Evolutionary conservation across 345 rosid species (phyloP), one percentile per base, ranked within the genome.

Genomic region (Eucalyptus decipiens): DNA sequence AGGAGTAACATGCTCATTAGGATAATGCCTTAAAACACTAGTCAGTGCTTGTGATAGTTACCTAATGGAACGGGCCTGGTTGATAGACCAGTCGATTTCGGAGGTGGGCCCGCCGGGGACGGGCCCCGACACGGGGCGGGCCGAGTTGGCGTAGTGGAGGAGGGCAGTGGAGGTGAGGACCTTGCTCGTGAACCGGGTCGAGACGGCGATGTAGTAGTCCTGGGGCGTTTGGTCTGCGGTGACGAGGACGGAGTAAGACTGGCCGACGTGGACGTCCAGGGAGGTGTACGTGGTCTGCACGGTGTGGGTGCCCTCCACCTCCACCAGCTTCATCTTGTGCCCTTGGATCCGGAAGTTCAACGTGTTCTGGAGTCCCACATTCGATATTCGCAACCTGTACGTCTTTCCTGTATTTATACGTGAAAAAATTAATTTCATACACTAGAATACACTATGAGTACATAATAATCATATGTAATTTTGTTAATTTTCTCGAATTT

Each of bases 291-390:
- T 88, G 86, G 94, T 92, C 89, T 97, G 99, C 47, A 96, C 85
- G 2, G 99, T 96, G 91, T 97, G 98, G 30, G 98, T 96, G 47
- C 99, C 99, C 87, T 97, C 99, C 3, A 96, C 98, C 92, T 97
- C 99, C 15, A 97, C 97, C 52, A 97, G 94, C 92, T 93, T 94
- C 97, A 97, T 91, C 58, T 58, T 89, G 93, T 97, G 99, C 50
- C 95, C 97, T 51, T 92, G 93, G 72, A 97, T 94, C 8, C 95
- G 94, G 87, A 97, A 95, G 89, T 94, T 97, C 40, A 97, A 91
- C 5, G 98, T 72, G 81, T 94, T 92, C 51, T 95, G 94, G 32
- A 97, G 95, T 40, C 99, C 99, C 6, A 97, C 99, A 76, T 97
- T 97, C 34, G 98, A 95, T 88, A 97, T 96, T 86, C 99, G 93